Evolutionary conservation across 306 rosid species (phyloP).

Genomic region (Inga laurina): DNA sequence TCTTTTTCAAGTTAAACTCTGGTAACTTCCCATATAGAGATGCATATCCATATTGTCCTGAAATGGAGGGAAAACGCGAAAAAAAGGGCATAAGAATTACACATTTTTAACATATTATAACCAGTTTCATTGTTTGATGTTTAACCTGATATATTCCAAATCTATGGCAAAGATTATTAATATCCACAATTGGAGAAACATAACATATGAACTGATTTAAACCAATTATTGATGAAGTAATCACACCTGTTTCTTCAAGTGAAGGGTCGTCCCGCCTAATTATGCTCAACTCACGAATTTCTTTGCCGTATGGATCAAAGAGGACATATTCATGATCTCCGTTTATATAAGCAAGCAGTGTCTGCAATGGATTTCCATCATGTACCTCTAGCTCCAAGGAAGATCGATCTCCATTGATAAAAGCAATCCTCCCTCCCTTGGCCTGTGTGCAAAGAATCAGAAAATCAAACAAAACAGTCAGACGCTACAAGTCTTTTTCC

Average conservation of each 20-base stretch:
- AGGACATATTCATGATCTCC: constrained; percentile 77
- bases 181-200: neutral
- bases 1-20: constrained; percentile 52
- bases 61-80: constrained; percentile 1
- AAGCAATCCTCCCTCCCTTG: constrained; percentile 81
- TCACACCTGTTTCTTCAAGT: constrained; percentile 75
- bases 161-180: too few relatives aligned
- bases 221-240: constrained; percentile 18
- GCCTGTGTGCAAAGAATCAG: constrained; percentile 50
- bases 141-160: neutral
- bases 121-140: neutral
- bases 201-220: constrained; percentile 7
- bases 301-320: constrained; percentile 65
- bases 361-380: constrained; percentile 44
- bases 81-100: neutral
- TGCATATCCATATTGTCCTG: constrained; percentile 75
- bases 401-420: constrained; percentile 50
- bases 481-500: constrained; percentile 3
- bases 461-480: neutral
- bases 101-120: constrained; percentile 6
- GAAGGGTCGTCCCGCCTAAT: constrained; percentile 38
- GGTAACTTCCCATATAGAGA: constrained; percentile 82
- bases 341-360: constrained; percentile 65
- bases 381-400: constrained; percentile 32
- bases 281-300: constrained; percentile 45